Evolutionary conservation across 2,329 filamentous ascomycete genomes (phyloP), one percentile per base, ranked within the genome.

Genomic region (Xylariaceae sp.): DNA sequence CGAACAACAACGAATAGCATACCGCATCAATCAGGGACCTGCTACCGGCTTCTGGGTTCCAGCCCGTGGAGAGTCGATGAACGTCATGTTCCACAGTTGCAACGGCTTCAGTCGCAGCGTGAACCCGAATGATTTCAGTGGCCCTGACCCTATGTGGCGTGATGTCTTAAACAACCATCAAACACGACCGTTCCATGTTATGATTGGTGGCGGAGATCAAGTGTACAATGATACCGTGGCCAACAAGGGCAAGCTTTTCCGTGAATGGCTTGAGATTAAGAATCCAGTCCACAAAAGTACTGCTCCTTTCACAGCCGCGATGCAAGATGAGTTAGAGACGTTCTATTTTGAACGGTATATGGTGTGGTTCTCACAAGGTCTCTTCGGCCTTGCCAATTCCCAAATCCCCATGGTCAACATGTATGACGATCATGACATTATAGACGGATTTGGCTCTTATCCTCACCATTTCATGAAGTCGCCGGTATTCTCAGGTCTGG

Each of bases 401-500:
- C 92, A 97, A 69, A 97, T 99, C 45, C 91, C 94, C 6, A 97
- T 96, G 91, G 83, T 99, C 65, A 99, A 99, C 69, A 91, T 99
- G 70, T 96, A 88, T 78, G 92, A 97, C 70, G 94, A 97, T 64
- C 94, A 97, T 68, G 89, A 94, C 63, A 88, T 91, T 62, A 91
- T 91, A 60, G 87, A 91, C 71, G 94, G 95, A 1, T 99, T 87
- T 68, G 94, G 94, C 5, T 96, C 91, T 0, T 99, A 97, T 69
- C 86, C 91, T 3, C 83, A 96, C 62, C 84, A 89, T 62, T 94
- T 96, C 66, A 97, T 96, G 90, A 83, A 81, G 61, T 89, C 89
- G 2, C 87, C 89, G 0, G 89, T 97, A 0, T 95, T 99, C 68
- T 87, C 86, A 2, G 94, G 95, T 0, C 72, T 99, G 6, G 95